These are phyloP conservation scores for Hemileccinum rubropunctum DNA, from an alignment of 768 basidiomycete genomes.

Conservation along the genomic window DNA sequence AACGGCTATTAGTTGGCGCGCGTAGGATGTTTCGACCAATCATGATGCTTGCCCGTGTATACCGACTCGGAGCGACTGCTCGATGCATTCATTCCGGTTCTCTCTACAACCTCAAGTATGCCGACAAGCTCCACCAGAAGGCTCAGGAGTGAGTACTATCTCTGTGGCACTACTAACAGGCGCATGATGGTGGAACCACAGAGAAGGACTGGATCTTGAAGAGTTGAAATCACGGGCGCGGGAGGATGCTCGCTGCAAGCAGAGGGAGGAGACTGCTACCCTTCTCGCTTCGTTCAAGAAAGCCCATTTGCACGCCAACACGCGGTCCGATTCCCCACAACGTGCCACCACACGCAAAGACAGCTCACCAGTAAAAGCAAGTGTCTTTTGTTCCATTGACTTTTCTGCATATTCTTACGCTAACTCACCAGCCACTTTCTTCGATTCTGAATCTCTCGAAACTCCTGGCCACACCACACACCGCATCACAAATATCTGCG, in stretches of 20 bases:
- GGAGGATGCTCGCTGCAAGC: conserved; percentile 33
- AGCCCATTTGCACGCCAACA: conserved; percentile 3
- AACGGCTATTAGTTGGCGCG: no score
- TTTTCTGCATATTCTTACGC: neutral
- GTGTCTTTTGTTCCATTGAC: conserved; percentile 11
- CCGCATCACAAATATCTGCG: conserved; percentile 67
- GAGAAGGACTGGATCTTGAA: conserved; percentile 43
- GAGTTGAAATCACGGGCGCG: conserved; percentile 32
- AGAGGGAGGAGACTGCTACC: conserved; percentile 18
- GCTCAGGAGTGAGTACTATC: conserved; percentile 58
- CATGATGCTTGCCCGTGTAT: neutral
- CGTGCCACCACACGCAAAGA: conserved; percentile 46
- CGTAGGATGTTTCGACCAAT: conserved; percentile 2
- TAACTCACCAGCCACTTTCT: conserved; percentile 61
- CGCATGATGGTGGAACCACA: conserved; percentile 20
- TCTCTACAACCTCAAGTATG: conserved; percentile 54
- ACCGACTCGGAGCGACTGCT: neutral
- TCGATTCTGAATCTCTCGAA: conserved; percentile 76
- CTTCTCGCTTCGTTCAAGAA: conserved; percentile 15
- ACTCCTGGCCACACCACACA: conserved; percentile 65
- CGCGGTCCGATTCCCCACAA: conserved; percentile 2
- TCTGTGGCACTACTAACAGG: conserved; percentile 13
- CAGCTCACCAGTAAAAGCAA: conserved; percentile 64
- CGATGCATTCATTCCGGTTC: conserved; percentile 17
- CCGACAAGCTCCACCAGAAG: conserved; percentile 61